These are phyloP conservation scores for Aspergillus novoparasiticus DNA, from an alignment of 2,329 filamentous ascomycete species.

Conservation along the genomic window DNA sequence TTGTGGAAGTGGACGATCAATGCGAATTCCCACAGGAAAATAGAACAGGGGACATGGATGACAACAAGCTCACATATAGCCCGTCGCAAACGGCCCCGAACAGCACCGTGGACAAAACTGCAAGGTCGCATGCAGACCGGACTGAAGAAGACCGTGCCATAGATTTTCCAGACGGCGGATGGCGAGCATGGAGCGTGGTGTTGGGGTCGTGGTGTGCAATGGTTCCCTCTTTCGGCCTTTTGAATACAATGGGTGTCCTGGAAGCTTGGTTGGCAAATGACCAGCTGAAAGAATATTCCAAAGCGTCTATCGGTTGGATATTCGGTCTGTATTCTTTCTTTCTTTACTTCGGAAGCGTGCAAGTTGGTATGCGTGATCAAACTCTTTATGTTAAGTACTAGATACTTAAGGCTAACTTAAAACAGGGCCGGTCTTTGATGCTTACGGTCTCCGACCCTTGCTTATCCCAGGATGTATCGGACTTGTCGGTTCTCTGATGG, in stretches of 20 bases:
- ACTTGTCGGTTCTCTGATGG: not conserved
- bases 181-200: not conserved
- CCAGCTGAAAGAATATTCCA: not conserved
- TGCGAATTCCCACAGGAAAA: not conserved
- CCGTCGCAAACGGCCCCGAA: not conserved
- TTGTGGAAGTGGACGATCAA: not conserved
- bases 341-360: constrained; percentile 2
- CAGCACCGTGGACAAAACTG: not conserved
- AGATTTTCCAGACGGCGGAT: not conserved
- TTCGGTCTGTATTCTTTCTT: constrained; percentile 1
- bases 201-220: not conserved
- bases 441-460: not conserved
- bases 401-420: not conserved
- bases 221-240: not conserved
- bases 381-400: too few relatives aligned
- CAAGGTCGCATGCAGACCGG: not conserved
- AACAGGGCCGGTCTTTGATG: not conserved
- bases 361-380: not conserved
- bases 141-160: not conserved
- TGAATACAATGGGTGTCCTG: constrained; percentile 3
- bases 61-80: not conserved
- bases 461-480: not conserved
- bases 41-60: not conserved
- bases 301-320: constrained; percentile 2
- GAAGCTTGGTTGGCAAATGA: not conserved